Base-by-base conservation (phyloP, 2,329 filamentous ascomycete species). In the Tolypocladium tundrense region DNA sequence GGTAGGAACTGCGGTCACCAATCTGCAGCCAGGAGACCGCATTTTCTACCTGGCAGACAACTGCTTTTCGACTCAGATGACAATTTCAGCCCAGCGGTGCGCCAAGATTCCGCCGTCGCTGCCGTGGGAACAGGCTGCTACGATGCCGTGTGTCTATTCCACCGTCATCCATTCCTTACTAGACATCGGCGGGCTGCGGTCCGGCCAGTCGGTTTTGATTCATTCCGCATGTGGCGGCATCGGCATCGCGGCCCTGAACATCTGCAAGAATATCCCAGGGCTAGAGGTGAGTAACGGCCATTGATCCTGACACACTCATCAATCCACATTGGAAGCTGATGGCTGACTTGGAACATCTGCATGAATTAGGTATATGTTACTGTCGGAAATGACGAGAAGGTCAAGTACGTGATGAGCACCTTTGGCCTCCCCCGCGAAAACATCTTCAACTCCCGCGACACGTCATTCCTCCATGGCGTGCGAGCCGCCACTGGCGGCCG, bases 31-130 rank as follows among this genome's bases (percentile, higher is more conserved):
- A 0, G 76, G 75, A 2, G 63, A 71, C 45, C 60, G 68, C 4
- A 67, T 74, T 13, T 61, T 67, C 24, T 64, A 67, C 58, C n/a
- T 61, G 59, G 51, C 27, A 31, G 40, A 57, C 11, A 59, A 62
- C 10, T 60, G 54, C 51, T 67, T 55, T 68, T 69, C 55, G 11
- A 72, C 66, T 8, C 67, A 58, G 55, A 66, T 64, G 35, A 60
- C 64, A 16, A 62, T 62, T 37, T 58, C 58, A 1, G 56, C 60
- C n/a, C 59, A 61, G 11, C 57, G 39, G 21, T 62, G 65, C 0
- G 65, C 61, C 51, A 64, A 66, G 9, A 73, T 78, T 9, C 72
- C 73, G 0, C 66, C 67, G 7, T 53, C 43, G 35, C 64, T 76
- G 60, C 59, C 54, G 2, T 73, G 73, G 21, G 67, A 68, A 9